Conservation (phyloP, 352 stramenopile species). For the Aphanomyces euteiches region DNA sequence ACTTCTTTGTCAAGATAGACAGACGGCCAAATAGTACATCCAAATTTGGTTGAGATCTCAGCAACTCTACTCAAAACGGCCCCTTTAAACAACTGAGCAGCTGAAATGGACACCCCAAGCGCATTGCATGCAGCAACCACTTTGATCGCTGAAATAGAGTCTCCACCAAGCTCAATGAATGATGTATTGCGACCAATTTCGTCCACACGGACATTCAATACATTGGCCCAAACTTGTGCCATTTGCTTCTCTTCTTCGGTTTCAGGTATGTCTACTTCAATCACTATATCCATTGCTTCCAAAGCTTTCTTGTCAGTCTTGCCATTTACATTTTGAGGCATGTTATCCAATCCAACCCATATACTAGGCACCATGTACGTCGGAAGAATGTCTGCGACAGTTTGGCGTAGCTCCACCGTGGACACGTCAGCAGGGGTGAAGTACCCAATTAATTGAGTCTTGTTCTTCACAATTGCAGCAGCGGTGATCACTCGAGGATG, state of each 20-base stretch:
- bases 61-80: neutral
- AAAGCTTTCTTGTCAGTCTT: slow-evolving; percentile 87
- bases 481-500: slow-evolving; percentile 41
- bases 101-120: neutral
- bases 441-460: slow-evolving; percentile 88
- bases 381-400: slow-evolving; percentile 71
- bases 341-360: slow-evolving; percentile 69
- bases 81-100: neutral
- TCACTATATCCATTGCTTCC: neutral
- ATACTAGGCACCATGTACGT: slow-evolving; percentile 80
- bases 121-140: neutral
- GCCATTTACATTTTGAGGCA: slow-evolving; percentile 78
- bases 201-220: neutral
- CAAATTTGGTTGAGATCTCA: neutral
- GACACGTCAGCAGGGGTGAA: slow-evolving; percentile 77
- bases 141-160: neutral
- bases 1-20: neutral
- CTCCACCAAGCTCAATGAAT: neutral
- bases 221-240: neutral
- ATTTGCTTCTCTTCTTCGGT: neutral
- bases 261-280: neutral
- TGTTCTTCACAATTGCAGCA: slow-evolving; percentile 50
- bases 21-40: neutral
- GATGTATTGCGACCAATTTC: neutral
- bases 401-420: slow-evolving; percentile 57